phyloP scores from a whole-genome alignment of 1,284 basidiomycete species.

The Ganoderma sp. region DNA sequence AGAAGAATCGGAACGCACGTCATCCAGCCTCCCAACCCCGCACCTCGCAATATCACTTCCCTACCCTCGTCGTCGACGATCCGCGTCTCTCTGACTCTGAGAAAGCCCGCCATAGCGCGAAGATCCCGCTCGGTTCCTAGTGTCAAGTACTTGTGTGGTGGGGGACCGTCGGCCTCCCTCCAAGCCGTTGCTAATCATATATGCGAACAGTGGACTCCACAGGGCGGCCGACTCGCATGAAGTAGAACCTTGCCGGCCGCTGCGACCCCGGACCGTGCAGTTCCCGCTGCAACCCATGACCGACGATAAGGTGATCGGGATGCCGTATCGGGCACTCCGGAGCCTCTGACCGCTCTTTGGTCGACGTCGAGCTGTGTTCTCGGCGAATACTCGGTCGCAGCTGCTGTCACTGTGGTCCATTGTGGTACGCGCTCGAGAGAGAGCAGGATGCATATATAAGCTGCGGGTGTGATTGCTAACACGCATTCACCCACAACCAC shows the following conservation, averaged over 20 bases:
- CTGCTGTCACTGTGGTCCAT: not conserved
- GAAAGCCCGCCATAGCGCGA: slow-evolving; percentile 20
- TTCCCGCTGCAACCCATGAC: slow-evolving; percentile 14
- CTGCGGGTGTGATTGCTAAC: not conserved
- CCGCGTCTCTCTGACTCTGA: slow-evolving; percentile 20
- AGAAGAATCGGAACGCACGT: slow-evolving; percentile 49
- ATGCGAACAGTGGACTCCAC: slow-evolving; percentile 7
- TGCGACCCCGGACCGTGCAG: slow-evolving; percentile 11
- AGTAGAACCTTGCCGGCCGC: not conserved
- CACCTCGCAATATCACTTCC: slow-evolving; percentile 67
- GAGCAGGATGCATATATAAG: slow-evolving; percentile 6
- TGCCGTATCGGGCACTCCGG: slow-evolving; percentile 4
- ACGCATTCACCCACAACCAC: not conserved
- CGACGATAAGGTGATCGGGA: not conserved
- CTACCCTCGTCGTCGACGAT: slow-evolving; percentile 61
- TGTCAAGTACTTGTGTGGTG: not conserved
- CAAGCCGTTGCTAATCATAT: slow-evolving; percentile 6
- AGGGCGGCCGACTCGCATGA: slow-evolving; percentile 12
- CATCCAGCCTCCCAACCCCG: slow-evolving; percentile 76
- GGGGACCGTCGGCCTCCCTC: not conserved
- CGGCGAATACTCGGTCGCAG: slow-evolving; percentile 11
- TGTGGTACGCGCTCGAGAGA: not conserved
- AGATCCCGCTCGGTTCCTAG: not conserved
- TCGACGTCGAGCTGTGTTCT: not conserved
- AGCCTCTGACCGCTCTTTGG: not conserved